Percentiles rank a stretch among this genome's conserved stretches.
phyloP scores from a whole-genome alignment of 495 filamentous ascomycete genomes.

The Penicillium soppii region DNA sequence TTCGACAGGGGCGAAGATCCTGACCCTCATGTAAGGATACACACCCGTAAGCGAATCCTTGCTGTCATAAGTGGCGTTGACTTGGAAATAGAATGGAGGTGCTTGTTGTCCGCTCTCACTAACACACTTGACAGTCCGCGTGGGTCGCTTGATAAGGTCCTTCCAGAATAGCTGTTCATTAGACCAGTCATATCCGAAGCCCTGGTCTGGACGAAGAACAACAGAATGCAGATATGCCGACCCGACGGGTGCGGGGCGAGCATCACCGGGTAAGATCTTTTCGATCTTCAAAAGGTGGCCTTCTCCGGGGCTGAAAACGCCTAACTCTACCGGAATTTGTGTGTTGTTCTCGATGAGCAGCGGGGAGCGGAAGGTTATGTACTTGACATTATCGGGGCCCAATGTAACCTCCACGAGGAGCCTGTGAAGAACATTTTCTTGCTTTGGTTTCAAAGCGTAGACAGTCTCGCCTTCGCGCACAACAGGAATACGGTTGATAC shows the following conservation, averaged over 20 bases:
- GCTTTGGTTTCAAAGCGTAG: slow-evolving; percentile 80
- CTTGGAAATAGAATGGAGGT: slow-evolving; percentile 93
- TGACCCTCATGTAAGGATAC: slow-evolving; percentile 93
- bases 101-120: slow-evolving; percentile 75
- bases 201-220: slow-evolving; percentile 90
- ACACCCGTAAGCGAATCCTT: slow-evolving; percentile 74
- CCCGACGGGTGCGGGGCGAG: slow-evolving; percentile 87
- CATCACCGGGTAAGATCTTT: slow-evolving; percentile 91
- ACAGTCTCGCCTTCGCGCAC: slow-evolving; percentile 91
- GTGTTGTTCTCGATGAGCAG: slow-evolving; percentile 97
- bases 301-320: slow-evolving; percentile 85
- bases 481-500: slow-evolving; percentile 81
- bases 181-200: slow-evolving; percentile 96
- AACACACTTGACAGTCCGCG: slow-evolving; percentile 79
- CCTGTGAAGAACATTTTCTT: slow-evolving; percentile 80
- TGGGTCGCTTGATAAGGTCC: slow-evolving; percentile 80
- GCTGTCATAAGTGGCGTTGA: slow-evolving; percentile 78
- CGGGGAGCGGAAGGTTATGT: slow-evolving; percentile 93
- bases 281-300: slow-evolving; percentile 95
- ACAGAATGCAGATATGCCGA: slow-evolving; percentile 87
- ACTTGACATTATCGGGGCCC: slow-evolving; percentile 91
- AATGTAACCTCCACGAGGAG: slow-evolving; percentile 90
- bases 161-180: slow-evolving; percentile 87
- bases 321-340: slow-evolving; percentile 91
- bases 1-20: slow-evolving; percentile 87